These are phyloP conservation scores for Russula virescens DNA, from an alignment of 768 basidiomycete species.

Conservation along the genomic window DNA sequence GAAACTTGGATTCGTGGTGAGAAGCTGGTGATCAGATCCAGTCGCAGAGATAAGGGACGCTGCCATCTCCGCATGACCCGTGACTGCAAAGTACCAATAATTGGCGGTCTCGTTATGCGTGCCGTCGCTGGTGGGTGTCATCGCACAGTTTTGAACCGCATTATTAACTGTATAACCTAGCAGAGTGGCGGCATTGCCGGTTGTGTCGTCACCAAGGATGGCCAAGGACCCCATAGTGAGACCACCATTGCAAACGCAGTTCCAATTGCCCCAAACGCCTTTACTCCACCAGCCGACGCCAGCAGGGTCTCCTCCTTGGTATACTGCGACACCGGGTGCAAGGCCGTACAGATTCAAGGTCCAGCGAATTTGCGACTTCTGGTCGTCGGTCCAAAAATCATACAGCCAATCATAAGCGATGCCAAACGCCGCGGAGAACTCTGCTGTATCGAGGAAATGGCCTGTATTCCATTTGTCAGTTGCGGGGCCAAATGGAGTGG, in stretches of 20 bases:
- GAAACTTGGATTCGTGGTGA: slow-evolving; percentile 65
- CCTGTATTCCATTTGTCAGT: slow-evolving; percentile 72
- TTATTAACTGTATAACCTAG: slow-evolving; percentile 66
- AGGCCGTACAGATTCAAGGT: slow-evolving; percentile 80
- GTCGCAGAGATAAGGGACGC: slow-evolving; percentile 79
- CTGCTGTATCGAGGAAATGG: slow-evolving; percentile 94
- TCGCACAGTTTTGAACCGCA: slow-evolving; percentile 71
- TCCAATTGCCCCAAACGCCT: slow-evolving; percentile 87
- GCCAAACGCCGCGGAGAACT: slow-evolving; percentile 81
- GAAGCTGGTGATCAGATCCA: slow-evolving; percentile 73
- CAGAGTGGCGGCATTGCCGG: slow-evolving; percentile 60
- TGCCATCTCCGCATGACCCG: slow-evolving; percentile 84
- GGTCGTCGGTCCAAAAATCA: slow-evolving; percentile 69
- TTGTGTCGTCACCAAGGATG: slow-evolving; percentile 77
- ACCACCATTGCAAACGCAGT: slow-evolving; percentile 93
- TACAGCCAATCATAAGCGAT: slow-evolving; percentile 97
- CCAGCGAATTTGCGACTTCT: slow-evolving; percentile 60
- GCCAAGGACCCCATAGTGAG: slow-evolving; percentile 86
- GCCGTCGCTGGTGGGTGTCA: slow-evolving; percentile 61
- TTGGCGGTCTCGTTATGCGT: slow-evolving; percentile 93
- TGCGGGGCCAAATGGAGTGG: slow-evolving; percentile 57
- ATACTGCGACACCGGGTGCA: slow-evolving; percentile 52
- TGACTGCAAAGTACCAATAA: slow-evolving; percentile 95
- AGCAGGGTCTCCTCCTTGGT: slow-evolving; percentile 34
- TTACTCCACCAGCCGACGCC: slow-evolving; percentile 75